Evolutionary conservation across 306 rosid species (phyloP).

Genomic region (Dryas alaskensis): DNA sequence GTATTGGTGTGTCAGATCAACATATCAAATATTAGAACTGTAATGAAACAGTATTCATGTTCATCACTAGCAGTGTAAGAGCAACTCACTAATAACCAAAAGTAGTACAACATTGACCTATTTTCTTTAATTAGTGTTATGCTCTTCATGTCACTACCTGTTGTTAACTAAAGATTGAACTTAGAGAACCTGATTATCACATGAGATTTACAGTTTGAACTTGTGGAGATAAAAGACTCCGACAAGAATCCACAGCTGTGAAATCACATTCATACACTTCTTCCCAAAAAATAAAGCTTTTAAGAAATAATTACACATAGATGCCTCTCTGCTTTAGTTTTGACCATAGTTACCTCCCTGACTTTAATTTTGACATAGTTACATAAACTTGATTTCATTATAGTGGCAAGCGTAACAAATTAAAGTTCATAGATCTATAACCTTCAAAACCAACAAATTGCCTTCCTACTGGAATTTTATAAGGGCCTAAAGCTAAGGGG

Average conservation of each 20-base stretch:
- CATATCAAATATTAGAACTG: neutral
- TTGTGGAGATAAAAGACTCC: neutral
- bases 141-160: neutral
- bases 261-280: neutral
- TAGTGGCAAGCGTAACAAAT: neutral
- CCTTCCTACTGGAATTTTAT: neutral
- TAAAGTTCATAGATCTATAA: neutral
- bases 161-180: neutral
- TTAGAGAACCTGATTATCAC: neutral
- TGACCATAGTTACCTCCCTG: neutral
- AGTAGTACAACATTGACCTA: neutral
- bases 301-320: neutral
- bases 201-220: neutral
- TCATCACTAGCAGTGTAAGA: neutral
- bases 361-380: neutral
- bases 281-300: neutral
- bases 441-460: neutral
- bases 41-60: neutral
- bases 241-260: neutral
- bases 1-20: constrained; percentile 15
- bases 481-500: neutral
- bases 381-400: too few species aligned
- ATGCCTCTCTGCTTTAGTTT: neutral
- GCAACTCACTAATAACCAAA: neutral
- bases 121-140: too few species aligned